Evolutionary conservation across 2,329 filamentous ascomycete species (phyloP), one percentile per base, ranked within the genome.

Genomic region (Ophiostoma ips): DNA sequence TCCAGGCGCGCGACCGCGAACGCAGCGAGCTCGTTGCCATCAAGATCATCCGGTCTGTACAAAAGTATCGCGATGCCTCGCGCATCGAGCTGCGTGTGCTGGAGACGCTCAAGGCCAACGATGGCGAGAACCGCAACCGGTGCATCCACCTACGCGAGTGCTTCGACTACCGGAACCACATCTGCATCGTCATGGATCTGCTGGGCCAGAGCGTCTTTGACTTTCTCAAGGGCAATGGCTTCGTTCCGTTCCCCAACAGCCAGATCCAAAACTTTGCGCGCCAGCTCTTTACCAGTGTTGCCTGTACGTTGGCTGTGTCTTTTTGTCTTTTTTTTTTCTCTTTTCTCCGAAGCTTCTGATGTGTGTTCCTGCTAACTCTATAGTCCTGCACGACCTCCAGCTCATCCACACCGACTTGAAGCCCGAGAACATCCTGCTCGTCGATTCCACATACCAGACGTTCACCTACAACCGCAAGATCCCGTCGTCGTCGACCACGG

Each of bases 151-250:
- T 98, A 37, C 80, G 89, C 37, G 92, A 98, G 61, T 95, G 88
- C 65, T 98, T 98, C 68, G 92, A 98, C 66, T 98, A 87, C 69
- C 79, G 89, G 45, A 92, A 94, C 51, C 92, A 98, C 63, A 96
- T 98, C 58, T 98, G 92, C 72, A 83, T 83, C 53, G 79, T 83
- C 50, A 83, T 81, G 77, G 78, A 83, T 56, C 67, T 83, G 3
- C 77, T 96, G 31, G 90, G 90, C 45, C 90, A 95, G 62, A 96
- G 90, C 60, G 90, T 98, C 48, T 98, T 98, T 63, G 92, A 98
- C 67, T 98, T 98, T 59, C 74, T 98, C 45, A 98, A 98, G 70
- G 82, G 83, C 61, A 96, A 96, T 62, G 77, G 79, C 56, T 98
- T 98, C 62, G 88, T 95, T 16, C 92, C 92, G 1, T 98, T 98